Conservation (phyloP, 371 early-diverging fungal genomes). For the Massospora cicadina region DNA sequence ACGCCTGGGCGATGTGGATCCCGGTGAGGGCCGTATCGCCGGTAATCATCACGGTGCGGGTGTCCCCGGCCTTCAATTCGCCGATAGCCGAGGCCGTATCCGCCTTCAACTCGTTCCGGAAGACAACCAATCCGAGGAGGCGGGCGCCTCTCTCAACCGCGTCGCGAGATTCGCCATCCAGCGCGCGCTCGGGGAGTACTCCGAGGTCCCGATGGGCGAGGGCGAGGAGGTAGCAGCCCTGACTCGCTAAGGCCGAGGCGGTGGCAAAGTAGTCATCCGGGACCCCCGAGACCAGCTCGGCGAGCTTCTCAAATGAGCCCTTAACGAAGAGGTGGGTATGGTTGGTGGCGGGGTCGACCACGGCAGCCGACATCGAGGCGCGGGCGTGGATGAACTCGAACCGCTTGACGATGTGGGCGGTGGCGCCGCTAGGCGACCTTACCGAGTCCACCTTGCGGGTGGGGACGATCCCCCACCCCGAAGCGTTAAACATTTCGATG, state of each 20-base stretch:
- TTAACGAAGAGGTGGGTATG: slow-evolving; percentile 53
- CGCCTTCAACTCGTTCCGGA: slow-evolving; percentile 72
- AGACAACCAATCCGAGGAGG: slow-evolving; percentile 62
- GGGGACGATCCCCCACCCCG: slow-evolving; percentile 22
- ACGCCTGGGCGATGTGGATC: slow-evolving; percentile 64
- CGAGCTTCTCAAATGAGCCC: slow-evolving; percentile 66
- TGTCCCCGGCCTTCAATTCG: slow-evolving; percentile 55
- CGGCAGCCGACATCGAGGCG: slow-evolving; percentile 70
- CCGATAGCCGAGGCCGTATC: slow-evolving; percentile 55
- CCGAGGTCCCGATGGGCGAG: slow-evolving; percentile 40
- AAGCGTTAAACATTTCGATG: slow-evolving; percentile 73
- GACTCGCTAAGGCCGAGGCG: slow-evolving; percentile 33
- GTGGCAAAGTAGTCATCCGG: slow-evolving; percentile 41
- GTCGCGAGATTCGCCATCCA: slow-evolving; percentile 30
- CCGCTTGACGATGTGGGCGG: slow-evolving; percentile 38
- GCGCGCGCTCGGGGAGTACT: slow-evolving; percentile 22
- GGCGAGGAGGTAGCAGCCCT: slow-evolving; percentile 72
- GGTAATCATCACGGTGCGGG: slow-evolving; percentile 79
- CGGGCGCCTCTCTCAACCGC: slow-evolving; percentile 41
- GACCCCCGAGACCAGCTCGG: slow-evolving; percentile 35
- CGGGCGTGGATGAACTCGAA: slow-evolving; percentile 77
- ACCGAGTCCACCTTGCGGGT: slow-evolving; percentile 24
- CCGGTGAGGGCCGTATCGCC: slow-evolving; percentile 87
- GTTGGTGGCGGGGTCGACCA: slow-evolving; percentile 30
- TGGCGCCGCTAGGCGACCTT: slow-evolving; percentile 13